A percentile compares a stretch with the other conserved stretches of the same genome.
These are phyloP conservation scores for Penicillium lagena DNA, from an alignment of 495 filamentous ascomycete species.

Conservation along the genomic window DNA sequence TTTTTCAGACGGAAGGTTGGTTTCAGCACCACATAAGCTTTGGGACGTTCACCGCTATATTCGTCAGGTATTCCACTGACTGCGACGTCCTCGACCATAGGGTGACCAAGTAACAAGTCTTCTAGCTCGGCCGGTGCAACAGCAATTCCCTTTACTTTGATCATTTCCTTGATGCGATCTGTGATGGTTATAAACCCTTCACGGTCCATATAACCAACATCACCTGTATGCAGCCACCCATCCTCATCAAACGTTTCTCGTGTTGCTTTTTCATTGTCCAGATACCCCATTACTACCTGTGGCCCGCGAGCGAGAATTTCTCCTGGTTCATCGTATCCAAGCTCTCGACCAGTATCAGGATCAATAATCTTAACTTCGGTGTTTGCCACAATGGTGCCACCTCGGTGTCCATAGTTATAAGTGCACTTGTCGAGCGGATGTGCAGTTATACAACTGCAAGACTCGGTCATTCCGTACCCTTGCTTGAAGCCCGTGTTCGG, in stretches of 20 bases:
- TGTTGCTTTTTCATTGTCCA: slow-evolving; percentile 48
- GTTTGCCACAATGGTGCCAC: slow-evolving; percentile 51
- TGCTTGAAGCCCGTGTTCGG: slow-evolving; percentile 60
- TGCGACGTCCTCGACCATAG: slow-evolving; percentile 52
- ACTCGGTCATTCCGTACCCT: slow-evolving; percentile 67
- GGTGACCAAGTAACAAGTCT: slow-evolving; percentile 52
- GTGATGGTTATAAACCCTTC: slow-evolving; percentile 54
- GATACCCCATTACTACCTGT: slow-evolving; percentile 54
- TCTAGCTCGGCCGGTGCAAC: slow-evolving; percentile 69
- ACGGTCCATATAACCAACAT: slow-evolving; percentile 51
- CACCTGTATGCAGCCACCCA: slow-evolving; percentile 61
- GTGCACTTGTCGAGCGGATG: slow-evolving; percentile 46
- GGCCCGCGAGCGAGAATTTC: slow-evolving; percentile 55
- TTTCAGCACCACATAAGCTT: slow-evolving; percentile 57
- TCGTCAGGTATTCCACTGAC: slow-evolving; percentile 54
- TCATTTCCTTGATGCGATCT: slow-evolving; percentile 69
- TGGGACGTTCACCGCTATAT: slow-evolving; percentile 56
- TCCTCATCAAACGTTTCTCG: slow-evolving; percentile 53
- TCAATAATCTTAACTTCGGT: slow-evolving; percentile 58
- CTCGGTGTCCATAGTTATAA: slow-evolving; percentile 52
- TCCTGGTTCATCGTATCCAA: slow-evolving; percentile 44
- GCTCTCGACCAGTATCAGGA: slow-evolving; percentile 37
- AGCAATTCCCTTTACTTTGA: slow-evolving; percentile 67
- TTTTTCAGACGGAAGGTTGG: slow-evolving; percentile 1
- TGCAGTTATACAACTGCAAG: slow-evolving; percentile 54